phyloP scores from a whole-genome alignment of 495 filamentous ascomycete species.

The Clavariopsis aquatica region DNA sequence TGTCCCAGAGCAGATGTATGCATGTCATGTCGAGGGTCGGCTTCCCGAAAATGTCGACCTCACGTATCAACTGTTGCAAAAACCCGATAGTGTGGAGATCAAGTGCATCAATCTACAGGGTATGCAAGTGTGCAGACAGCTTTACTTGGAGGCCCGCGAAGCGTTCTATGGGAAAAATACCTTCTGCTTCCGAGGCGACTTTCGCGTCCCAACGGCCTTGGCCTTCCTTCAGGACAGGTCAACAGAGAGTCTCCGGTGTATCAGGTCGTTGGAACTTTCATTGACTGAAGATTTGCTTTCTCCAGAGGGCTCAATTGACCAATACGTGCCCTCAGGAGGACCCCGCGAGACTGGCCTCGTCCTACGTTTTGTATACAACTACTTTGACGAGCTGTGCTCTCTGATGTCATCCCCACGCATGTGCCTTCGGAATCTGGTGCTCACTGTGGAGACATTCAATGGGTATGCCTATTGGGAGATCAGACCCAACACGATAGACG shows the following conservation, averaged over 20 bases:
- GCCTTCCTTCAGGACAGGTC: conserved; percentile 14
- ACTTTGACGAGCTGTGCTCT: conserved; percentile 7
- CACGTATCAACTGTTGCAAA: background rate
- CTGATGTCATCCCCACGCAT: conserved; percentile 1
- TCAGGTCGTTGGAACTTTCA: conserved; percentile 8
- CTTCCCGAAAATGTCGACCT: background rate
- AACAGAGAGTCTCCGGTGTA: background rate
- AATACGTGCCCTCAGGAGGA: background rate
- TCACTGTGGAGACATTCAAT: conserved; percentile 3
- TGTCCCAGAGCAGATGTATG: background rate
- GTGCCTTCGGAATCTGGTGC: background rate
- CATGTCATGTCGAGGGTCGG: background rate
- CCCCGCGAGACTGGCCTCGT: background rate
- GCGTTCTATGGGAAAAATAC: conserved; percentile 13
- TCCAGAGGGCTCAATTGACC: background rate
- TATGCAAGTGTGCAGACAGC: conserved; percentile 6
- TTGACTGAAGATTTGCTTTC: background rate
- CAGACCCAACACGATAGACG: background rate
- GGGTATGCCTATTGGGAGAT: background rate
- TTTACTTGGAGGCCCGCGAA: conserved; percentile 9
- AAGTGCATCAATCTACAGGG: background rate
- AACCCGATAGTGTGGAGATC: background rate
- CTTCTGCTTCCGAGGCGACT: conserved; percentile 8
- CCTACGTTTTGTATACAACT: conserved; percentile 2
- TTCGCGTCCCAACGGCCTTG: conserved; percentile 14